Percentiles rank a stretch among this genome's conserved stretches.
Conservation (phyloP, 1,139 yeast species). For the Blastobotrys serpentis region DNA sequence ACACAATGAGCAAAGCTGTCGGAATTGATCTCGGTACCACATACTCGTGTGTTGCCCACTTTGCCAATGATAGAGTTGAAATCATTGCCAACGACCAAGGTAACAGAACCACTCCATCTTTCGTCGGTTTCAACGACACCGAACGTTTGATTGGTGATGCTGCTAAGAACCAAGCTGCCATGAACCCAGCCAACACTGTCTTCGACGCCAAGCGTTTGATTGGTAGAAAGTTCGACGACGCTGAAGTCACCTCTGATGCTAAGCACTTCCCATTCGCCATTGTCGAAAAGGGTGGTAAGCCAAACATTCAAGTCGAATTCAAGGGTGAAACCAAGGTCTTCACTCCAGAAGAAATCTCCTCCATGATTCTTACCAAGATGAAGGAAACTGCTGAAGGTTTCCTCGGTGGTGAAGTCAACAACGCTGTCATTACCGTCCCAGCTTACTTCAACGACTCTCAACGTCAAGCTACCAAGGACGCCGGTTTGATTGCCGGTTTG, state of each 20-base stretch:
- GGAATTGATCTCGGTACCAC: conserved; percentile 97
- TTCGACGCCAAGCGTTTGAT: conserved; percentile 46
- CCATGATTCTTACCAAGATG: conserved; percentile 59
- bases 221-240: conserved; percentile 87
- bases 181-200: conserved; percentile 93
- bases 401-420: conserved; percentile 77
- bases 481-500: conserved; percentile 96
- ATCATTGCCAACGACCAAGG: conserved; percentile 98
- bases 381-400: conserved; percentile 76
- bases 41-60: conserved; percentile 97
- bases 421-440: conserved; percentile 97
- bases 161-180: conserved; percentile 85
- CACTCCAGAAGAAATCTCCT: conserved; percentile 98
- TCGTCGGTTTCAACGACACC: conserved; percentile 93
- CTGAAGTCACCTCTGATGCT: conserved; percentile 87
- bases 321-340: conserved; percentile 89
- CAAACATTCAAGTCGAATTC: conserved; percentile 87
- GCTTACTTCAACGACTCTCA: conserved; percentile 98
- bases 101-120: conserved; percentile 97
- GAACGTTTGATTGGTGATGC: conserved; percentile 61
- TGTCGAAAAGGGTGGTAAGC: conserved; percentile 80
- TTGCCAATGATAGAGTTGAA: conserved; percentile 87
- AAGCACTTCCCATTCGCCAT: conserved; percentile 97
- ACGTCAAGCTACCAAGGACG: conserved; percentile 98
- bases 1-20: conserved; percentile 37